These are phyloP conservation scores for Botryotinia convoluta DNA, from an alignment of 2,329 filamentous ascomycete genomes.

Conservation along the genomic window DNA sequence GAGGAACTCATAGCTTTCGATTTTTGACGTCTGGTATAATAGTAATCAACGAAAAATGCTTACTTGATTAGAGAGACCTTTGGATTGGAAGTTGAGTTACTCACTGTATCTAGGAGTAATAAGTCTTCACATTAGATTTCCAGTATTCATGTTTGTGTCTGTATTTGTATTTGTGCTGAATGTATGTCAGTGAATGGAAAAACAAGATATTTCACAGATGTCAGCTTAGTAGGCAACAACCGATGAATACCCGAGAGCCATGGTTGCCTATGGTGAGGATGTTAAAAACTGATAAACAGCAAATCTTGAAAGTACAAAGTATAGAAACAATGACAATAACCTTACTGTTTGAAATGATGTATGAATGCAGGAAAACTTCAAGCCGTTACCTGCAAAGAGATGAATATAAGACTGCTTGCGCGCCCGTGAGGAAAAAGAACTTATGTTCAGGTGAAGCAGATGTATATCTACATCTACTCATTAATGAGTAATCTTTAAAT, in stretches of 20 bases:
- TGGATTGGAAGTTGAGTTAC: neutral
- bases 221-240: neutral
- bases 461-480: neutral
- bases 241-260: neutral
- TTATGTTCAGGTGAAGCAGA: too few species aligned
- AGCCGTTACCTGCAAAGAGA: neutral
- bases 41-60: neutral
- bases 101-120: neutral
- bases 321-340: neutral
- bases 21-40: neutral
- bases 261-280: neutral
- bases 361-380: neutral
- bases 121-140: rapidly evolving
- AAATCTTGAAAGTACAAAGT: neutral
- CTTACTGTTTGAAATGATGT: neutral
- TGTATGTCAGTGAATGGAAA: neutral
- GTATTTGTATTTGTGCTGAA: neutral
- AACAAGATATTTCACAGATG: neutral
- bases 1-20: neutral
- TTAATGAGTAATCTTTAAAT: neutral
- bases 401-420: neutral
- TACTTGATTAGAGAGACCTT: neutral
- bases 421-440: neutral
- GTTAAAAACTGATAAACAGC: neutral
- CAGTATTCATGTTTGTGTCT: neutral